A percentile compares a stretch with the other conserved stretches of the same genome.
Conservation (phyloP, 371 early-diverging fungal genomes). For the Cladochytrium tenue region DNA sequence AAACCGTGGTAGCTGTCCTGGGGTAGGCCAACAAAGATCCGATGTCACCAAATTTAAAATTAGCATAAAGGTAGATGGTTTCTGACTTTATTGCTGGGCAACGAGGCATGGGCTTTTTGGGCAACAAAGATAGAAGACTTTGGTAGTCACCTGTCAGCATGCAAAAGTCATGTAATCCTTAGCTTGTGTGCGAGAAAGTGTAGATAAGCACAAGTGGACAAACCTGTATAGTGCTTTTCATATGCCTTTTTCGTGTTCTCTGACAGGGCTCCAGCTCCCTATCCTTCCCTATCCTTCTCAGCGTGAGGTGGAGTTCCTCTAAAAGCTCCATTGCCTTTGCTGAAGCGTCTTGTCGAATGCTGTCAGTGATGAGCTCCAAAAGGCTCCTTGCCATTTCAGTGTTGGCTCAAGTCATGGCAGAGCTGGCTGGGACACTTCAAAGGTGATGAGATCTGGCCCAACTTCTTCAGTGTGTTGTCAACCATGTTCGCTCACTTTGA, state of each 20-base stretch:
- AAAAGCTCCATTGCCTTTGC: background rate
- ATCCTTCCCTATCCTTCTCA: background rate
- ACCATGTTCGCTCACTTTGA: no score
- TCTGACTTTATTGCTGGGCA: background rate
- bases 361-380: background rate
- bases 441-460: background rate
- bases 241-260: background rate
- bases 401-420: background rate
- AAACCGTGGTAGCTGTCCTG: background rate
- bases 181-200: background rate
- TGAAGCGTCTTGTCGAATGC: background rate
- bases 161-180: background rate
- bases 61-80: background rate
- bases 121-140: background rate
- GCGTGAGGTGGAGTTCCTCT: background rate
- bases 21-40: background rate
- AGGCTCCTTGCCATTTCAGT: background rate
- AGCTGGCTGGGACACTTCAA: background rate
- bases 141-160: background rate
- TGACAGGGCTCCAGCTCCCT: background rate
- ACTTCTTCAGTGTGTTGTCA: background rate
- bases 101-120: background rate
- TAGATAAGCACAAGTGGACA: background rate
- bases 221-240: background rate
- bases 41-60: background rate